Conservation (phyloP, 805 yeast genomes). For the Wickerhamomyces ciferrii region DNA sequence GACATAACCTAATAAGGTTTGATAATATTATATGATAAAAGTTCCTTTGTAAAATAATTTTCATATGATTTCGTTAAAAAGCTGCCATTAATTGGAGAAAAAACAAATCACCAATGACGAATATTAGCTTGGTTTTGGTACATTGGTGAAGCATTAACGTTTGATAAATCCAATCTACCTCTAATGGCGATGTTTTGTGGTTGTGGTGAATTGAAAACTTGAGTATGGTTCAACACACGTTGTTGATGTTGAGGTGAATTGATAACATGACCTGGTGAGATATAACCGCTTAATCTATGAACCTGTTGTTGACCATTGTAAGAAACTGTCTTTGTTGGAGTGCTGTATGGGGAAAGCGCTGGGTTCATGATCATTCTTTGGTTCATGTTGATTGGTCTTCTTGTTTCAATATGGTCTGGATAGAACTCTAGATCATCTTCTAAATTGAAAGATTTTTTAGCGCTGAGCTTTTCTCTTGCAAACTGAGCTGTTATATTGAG, state of each 20-base stretch:
- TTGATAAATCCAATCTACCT: neutral
- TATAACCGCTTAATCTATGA: neutral
- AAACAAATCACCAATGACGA: neutral
- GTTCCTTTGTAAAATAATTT: no score
- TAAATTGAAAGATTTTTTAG: conserved; percentile 62
- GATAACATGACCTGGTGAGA: neutral
- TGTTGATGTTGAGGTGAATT: neutral
- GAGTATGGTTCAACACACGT: neutral
- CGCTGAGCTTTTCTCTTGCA: conserved; percentile 47
- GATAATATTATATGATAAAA: neutral
- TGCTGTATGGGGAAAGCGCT: conserved; percentile 14
- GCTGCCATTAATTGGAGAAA: neutral
- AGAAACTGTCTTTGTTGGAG: conserved; percentile 11
- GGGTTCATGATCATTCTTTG: neutral
- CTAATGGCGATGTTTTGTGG: neutral
- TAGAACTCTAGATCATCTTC: conserved; percentile 74
- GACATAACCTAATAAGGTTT: neutral
- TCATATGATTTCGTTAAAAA: neutral
- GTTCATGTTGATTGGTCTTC: conserved; percentile 3
- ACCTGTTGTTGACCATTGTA: neutral
- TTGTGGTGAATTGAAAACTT: neutral
- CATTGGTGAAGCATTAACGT: neutral
- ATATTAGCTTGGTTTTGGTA: neutral
- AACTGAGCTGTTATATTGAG: conserved; percentile 16
- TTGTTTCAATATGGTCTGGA: conserved; percentile 29